A percentile compares a stretch with the other conserved stretches of the same genome.
Evolutionary conservation across 1,284 basidiomycete species (phyloP).

Genomic region (Cryptococcus sp.): DNA sequence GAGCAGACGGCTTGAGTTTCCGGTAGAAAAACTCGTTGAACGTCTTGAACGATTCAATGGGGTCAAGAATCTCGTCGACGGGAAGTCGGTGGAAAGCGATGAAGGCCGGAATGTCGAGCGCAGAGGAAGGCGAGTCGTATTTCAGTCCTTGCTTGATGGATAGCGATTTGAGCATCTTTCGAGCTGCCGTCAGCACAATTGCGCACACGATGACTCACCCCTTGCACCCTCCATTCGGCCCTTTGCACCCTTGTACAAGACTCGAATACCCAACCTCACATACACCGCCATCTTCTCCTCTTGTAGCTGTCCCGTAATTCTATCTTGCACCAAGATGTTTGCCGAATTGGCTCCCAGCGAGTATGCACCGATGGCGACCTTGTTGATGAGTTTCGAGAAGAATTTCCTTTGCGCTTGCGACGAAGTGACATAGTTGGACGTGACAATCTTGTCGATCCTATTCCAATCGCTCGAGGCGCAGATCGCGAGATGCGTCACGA

Average conservation of each 20-base stretch:
- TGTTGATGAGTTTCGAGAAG: constrained; percentile 82
- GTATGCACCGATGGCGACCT: constrained; percentile 80
- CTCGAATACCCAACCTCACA: constrained; percentile 82
- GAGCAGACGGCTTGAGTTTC: constrained; percentile 75
- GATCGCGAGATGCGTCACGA: constrained; percentile 85
- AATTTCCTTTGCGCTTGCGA: constrained; percentile 95
- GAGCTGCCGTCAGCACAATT: constrained; percentile 49
- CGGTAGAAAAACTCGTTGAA: constrained; percentile 88
- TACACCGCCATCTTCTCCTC: constrained; percentile 90
- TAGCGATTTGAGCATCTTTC: constrained; percentile 75
- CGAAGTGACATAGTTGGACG: constrained; percentile 92
- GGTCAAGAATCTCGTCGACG: constrained; percentile 73
- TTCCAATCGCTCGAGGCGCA: constrained; percentile 92
- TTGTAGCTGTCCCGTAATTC: constrained; percentile 80
- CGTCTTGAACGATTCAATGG: constrained; percentile 76
- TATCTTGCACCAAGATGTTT: constrained; percentile 93
- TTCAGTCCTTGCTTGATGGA: constrained; percentile 93
- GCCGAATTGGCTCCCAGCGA: constrained; percentile 76
- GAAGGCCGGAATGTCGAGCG: constrained; percentile 75
- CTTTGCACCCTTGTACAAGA: constrained; percentile 89
- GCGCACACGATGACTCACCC: constrained; percentile 50
- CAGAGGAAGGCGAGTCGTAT: constrained; percentile 81
- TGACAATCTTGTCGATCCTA: constrained; percentile 78
- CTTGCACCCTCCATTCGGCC: constrained; percentile 84
- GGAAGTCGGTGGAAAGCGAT: constrained; percentile 87